These are phyloP conservation scores for Diutina scorzettiae DNA, from an alignment of 1,139 yeast species.

Conservation along the genomic window DNA sequence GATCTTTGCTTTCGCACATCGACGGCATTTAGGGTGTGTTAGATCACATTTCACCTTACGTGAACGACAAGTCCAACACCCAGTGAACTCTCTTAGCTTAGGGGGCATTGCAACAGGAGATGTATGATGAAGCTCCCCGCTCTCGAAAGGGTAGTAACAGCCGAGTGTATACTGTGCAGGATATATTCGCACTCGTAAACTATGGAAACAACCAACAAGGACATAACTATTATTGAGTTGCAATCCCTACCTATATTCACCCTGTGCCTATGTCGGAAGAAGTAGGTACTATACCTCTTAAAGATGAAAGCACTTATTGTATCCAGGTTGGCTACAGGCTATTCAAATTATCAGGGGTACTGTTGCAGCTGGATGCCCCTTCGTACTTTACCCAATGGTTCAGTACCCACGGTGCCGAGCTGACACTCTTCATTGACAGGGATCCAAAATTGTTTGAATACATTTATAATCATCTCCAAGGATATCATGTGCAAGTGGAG, in stretches of 20 bases:
- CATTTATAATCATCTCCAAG: constrained; percentile 66
- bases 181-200: no score
- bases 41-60: constrained; percentile 4
- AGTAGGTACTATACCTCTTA: no score
- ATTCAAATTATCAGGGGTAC: constrained; percentile 64
- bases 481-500: constrained; percentile 50
- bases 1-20: constrained; percentile 12
- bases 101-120: constrained; percentile 1
- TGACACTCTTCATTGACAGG: constrained; percentile 60
- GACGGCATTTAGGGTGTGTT: constrained; percentile 4
- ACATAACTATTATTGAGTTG: no score
- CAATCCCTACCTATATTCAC: no score
- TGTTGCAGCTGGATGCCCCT: constrained; percentile 70
- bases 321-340: constrained; percentile 61
- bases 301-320: constrained; percentile 50
- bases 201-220: no score
- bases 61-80: constrained; percentile 6
- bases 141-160: no score
- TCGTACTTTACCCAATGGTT: constrained; percentile 49
- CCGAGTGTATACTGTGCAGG: no score
- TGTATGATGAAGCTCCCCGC: no score
- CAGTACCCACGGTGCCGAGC: constrained; percentile 23
- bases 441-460: constrained; percentile 59
- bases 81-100: background rate
- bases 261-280: no score